Evolutionary conservation across 805 yeast species (phyloP), one percentile per base, ranked within the genome.

Genomic region (Wickerhamiella parazyma): DNA sequence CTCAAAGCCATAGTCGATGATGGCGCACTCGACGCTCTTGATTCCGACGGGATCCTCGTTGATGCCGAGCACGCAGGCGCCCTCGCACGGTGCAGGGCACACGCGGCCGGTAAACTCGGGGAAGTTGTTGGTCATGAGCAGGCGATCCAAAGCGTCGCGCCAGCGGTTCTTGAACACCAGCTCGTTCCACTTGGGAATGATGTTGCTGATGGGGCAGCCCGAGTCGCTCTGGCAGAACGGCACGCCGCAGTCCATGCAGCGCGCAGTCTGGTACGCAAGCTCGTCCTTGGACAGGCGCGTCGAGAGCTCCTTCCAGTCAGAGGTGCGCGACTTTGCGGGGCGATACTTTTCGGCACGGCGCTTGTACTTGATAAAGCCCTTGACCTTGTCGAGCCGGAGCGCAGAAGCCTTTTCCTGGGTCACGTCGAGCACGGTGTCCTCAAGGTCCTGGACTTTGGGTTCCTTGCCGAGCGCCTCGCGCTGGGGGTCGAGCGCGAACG

Each of bases 191-290:
- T 89, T 87, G 50, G 98, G 98, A 69, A 89, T 89, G 55, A 89
- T 78, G 66, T 89, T 89, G 43, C 96, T 86, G 52, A 89, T 81
- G 43, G 98, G 98, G 69, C 98, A 89, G 48, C 98, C 98, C 36
- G 95, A 82, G 63, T 89, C 97, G 38, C 94, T 80, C 58, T 89
- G 93, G 71, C 98, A 89, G 76, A 89, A 89, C 47, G 98, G 98
- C 55, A 91, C 93, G 70, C 98, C 98, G 71, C 98, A 89, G 66
- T 89, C 97, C 94, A 91, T 89, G 73, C 98, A 89, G 65, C 98
- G 77, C 12, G 97, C 95, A 46, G 97, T 83, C 69, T 89, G 96
- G 61, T 72, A 75, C 61, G 78, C 75, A 57, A 89, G 78, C 53
- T 91, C 97, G 42, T 81, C 86, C 64, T 83, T 81, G 45, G 85